These are phyloP conservation scores for Ajuga chamaepitys DNA, from an alignment of 257 asterid species.

Conservation along the genomic window DNA sequence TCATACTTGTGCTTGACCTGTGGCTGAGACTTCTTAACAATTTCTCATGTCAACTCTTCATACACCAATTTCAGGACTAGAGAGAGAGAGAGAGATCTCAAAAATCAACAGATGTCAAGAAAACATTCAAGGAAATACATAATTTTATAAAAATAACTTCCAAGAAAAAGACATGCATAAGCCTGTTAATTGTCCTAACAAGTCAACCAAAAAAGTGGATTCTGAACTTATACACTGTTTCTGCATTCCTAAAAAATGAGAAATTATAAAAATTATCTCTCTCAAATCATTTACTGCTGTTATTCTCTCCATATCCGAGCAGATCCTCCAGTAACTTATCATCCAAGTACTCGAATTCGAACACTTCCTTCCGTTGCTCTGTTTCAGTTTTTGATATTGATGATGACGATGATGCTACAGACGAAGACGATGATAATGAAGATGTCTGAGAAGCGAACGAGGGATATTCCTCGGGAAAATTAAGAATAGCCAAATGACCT, in stretches of 20 bases:
- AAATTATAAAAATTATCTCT: not conserved
- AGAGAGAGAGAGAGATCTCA: too few relatives aligned
- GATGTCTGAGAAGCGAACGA: slow-evolving; percentile 6
- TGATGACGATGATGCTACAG: not conserved
- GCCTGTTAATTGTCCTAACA: not conserved
- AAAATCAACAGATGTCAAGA: not conserved
- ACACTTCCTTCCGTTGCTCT: slow-evolving; percentile 25
- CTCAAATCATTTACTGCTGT: not conserved
- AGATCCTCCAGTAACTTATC: slow-evolving; percentile 41
- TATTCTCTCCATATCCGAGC: slow-evolving; percentile 25
- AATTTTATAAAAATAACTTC: not conserved
- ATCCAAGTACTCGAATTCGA: slow-evolving; percentile 39
- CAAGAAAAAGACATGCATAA: not conserved
- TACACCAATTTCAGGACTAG: too few relatives aligned
- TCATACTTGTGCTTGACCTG: not conserved
- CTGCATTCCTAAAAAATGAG: not conserved
- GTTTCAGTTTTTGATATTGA: slow-evolving; percentile 1
- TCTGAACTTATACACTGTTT: not conserved
- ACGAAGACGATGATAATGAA: not conserved
- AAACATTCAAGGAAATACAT: not conserved
- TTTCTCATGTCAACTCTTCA: too few relatives aligned
- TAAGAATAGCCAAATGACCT: slow-evolving; percentile 56
- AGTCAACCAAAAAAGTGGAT: slow-evolving; percentile 11
- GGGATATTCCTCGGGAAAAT: slow-evolving; percentile 60
- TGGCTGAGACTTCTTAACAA: too few relatives aligned